Percentiles rank a stretch among this genome's conserved stretches.
Evolutionary conservation across 495 filamentous ascomycete species (phyloP).

Genomic region (Penicillium samsonianum): DNA sequence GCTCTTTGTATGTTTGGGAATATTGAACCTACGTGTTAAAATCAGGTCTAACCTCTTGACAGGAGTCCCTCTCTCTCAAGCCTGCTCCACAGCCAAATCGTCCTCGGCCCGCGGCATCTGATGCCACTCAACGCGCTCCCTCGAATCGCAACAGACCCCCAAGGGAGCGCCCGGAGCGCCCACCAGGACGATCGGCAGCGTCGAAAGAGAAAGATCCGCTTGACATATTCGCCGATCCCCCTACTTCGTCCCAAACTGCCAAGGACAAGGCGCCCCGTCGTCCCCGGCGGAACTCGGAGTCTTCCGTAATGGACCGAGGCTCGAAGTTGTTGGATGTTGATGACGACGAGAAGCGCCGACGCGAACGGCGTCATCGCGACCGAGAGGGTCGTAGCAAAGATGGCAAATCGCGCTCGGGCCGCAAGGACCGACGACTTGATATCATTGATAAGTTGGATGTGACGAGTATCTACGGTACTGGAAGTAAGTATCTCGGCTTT

Average conservation of each 20-base stretch:
- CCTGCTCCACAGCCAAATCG: constrained; percentile 38
- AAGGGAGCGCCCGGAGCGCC: constrained; percentile 39
- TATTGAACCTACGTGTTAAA: too few relatives aligned
- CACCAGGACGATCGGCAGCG: constrained; percentile 21
- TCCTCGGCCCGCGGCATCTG: constrained; percentile 43
- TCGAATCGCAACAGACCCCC: constrained; percentile 31
- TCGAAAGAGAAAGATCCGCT: constrained; percentile 42
- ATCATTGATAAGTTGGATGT: constrained; percentile 98
- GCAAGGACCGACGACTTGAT: constrained; percentile 68
- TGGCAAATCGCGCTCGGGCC: constrained; percentile 47
- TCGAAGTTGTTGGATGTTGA: constrained; percentile 57
- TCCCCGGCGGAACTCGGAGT: constrained; percentile 88
- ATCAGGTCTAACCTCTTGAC: constrained; percentile 12
- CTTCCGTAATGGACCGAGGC: constrained; percentile 73
- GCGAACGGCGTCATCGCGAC: constrained; percentile 71
- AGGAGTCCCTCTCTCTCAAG: constrained; percentile 49
- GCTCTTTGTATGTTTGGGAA: constrained; percentile 75
- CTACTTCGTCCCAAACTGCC: constrained; percentile 35
- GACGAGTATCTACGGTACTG: constrained; percentile 93
- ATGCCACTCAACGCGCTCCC: constrained; percentile 37
- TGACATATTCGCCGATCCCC: constrained; percentile 64
- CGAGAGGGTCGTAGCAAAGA: constrained; percentile 64
- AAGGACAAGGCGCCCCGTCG: constrained; percentile 46
- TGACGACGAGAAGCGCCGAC: constrained; percentile 74
- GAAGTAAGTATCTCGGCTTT: constrained; percentile 61